These are phyloP conservation scores for Cajanus cajan DNA, from an alignment of 306 rosid species.

Conservation along the genomic window DNA sequence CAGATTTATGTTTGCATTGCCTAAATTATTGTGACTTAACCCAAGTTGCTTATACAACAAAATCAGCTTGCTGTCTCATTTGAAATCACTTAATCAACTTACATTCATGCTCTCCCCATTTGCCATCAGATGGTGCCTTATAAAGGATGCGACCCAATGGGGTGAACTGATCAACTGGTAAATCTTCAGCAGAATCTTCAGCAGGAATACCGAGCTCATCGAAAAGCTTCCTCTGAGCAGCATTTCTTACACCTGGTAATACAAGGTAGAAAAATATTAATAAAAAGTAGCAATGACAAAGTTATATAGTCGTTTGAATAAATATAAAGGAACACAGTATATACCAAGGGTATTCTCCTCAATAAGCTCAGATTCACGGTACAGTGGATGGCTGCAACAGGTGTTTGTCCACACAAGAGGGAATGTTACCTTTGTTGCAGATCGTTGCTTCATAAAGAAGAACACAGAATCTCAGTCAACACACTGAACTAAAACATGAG, in stretches of 20 bases:
- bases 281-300: background rate
- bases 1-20: background rate
- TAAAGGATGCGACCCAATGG: conserved; percentile 90
- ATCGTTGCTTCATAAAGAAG: conserved; percentile 76
- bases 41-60: background rate
- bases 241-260: conserved; percentile 83
- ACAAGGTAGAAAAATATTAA: background rate
- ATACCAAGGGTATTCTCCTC: conserved; percentile 76
- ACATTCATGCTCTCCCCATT: conserved; percentile 99
- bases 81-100: conserved; percentile 34
- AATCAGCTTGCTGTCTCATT: background rate
- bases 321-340: background rate
- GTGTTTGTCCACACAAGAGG: conserved; percentile 99
- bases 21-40: background rate
- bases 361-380: conserved; percentile 94
- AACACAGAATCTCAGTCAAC: conserved; percentile 23
- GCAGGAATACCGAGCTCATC: conserved; percentile 94
- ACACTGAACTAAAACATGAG: background rate
- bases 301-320: conserved; percentile 11
- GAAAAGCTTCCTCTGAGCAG: conserved; percentile 96
- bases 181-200: conserved; percentile 81
- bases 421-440: conserved; percentile 94
- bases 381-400: conserved; percentile 98
- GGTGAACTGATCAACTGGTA: conserved; percentile 89
- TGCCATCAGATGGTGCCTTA: conserved; percentile 98